Conservation (phyloP, 2,329 filamentous ascomycete species). For the Tolypocladium ophioglossoides region DNA sequence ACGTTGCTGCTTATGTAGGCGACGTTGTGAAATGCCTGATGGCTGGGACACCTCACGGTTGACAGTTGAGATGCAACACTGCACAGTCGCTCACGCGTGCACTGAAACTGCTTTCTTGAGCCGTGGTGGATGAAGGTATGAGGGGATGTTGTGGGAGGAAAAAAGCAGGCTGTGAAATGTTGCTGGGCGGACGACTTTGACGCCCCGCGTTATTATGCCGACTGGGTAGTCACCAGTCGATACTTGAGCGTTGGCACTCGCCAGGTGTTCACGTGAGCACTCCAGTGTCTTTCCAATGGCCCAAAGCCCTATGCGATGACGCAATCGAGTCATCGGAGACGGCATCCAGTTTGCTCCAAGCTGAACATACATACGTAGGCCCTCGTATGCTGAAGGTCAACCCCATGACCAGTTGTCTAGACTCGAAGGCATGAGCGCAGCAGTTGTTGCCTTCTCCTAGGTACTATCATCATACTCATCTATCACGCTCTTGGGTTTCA, state of each 20-base stretch:
- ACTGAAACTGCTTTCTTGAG: neutral
- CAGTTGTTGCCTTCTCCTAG: neutral
- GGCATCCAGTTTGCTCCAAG: no score
- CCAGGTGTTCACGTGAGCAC: neutral
- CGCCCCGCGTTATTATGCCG: neutral
- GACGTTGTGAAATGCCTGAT: neutral
- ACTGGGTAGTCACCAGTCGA: neutral
- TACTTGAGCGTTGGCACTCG: neutral
- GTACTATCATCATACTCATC: conserved; percentile 29
- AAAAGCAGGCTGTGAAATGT: neutral
- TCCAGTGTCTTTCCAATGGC: no score
- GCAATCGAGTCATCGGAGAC: no score
- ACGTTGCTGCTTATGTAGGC: neutral
- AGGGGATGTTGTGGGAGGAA: neutral
- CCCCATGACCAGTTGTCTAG: neutral
- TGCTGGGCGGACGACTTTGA: neutral
- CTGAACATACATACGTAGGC: neutral
- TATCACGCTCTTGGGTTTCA: conserved; percentile 40
- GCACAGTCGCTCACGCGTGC: neutral
- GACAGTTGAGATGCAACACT: neutral
- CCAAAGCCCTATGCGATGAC: no score
- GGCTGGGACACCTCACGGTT: neutral
- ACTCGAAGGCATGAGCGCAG: neutral
- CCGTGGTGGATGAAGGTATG: neutral
- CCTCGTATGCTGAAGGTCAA: neutral